Conservation (phyloP, 2,329 filamentous ascomycete genomes). For the Colletotrichum liaoningense region DNA sequence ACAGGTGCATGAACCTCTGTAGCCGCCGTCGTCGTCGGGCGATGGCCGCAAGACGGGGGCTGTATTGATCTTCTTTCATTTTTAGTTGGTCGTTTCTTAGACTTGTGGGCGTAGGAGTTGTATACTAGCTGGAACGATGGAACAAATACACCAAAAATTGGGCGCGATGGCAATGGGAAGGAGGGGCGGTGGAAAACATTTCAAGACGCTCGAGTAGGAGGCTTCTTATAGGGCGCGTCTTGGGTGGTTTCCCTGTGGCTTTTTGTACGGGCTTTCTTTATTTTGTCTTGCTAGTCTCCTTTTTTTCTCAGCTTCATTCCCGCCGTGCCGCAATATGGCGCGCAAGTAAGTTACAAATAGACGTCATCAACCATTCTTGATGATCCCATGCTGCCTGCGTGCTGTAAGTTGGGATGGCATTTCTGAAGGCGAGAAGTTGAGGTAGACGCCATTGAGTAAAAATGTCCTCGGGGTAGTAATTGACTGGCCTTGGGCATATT, state of each 20-base stretch:
- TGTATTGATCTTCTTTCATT: neutral
- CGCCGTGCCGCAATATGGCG: neutral
- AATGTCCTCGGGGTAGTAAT: too few relatives aligned
- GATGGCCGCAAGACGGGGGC: neutral
- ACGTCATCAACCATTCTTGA: neutral
- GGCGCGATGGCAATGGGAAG: neutral
- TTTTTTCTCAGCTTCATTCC: neutral
- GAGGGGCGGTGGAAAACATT: neutral
- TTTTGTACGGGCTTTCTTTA: neutral
- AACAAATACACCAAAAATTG: constrained; percentile 14
- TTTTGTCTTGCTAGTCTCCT: neutral
- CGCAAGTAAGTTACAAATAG: neutral
- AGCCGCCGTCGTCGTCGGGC: neutral
- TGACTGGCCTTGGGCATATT: too few relatives aligned
- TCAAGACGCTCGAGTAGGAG: neutral
- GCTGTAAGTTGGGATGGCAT: neutral
- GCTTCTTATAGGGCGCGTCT: neutral
- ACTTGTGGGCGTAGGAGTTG: constrained; percentile 28
- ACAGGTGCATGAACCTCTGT: neutral
- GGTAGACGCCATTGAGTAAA: too few relatives aligned
- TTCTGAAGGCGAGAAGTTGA: neutral
- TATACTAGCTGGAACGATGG: constrained; percentile 23
- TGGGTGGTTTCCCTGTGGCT: neutral
- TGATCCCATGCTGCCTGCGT: neutral
- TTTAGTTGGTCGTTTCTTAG: neutral